Base-by-base conservation (phyloP, 345 rosid genomes). In the Lenwebbia sp. region DNA sequence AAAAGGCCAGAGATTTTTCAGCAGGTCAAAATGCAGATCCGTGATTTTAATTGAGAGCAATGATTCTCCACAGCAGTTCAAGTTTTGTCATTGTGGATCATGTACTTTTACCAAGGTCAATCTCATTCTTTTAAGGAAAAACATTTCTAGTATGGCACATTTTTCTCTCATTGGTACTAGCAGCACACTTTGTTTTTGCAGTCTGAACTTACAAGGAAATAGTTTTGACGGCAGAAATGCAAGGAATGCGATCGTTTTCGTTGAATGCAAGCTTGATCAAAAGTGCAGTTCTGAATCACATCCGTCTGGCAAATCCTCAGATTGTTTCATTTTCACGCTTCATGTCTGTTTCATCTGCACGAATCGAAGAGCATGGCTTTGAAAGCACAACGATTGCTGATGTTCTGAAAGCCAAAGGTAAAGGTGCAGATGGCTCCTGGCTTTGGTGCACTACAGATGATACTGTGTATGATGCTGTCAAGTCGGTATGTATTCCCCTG, bases 391-490 rank as follows among this genome's bases (percentile, higher is more conserved):
- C 94, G 2, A 97, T 97, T 85, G 84, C 96, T 7, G 99, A 97
- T 62, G 81, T 97, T 40, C 85, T 97, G 93, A 94, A 92, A 70
- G 93, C 87, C 1, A 97, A 97, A 91, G 99, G 99, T 78, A 95
- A 95, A 90, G 85, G 84, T 84, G 99, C 99, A 5, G 99, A 97
- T 92, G 99, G 99, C 57, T 97, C 99, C 86, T 96, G 99, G 99
- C 98, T 97, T 88, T 97, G 99, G 99, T 97, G 99, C 94, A 93
- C 98, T 5, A 96, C 95, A 7, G 94, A 96, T 84, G 99, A 97
- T 88, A 41, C 93, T 56, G 99, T 97, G 51, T 96, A 96, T 83
- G 96, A 97, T 82, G 99, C 98, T 87, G 99, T 97, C 60, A 92
- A 97, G 92, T 94, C 99, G 91, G 99, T 97, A 93, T 58, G 94